Conservation (phyloP, 176 grass and related monocot species). For the Bothriochloa decipiens region DNA sequence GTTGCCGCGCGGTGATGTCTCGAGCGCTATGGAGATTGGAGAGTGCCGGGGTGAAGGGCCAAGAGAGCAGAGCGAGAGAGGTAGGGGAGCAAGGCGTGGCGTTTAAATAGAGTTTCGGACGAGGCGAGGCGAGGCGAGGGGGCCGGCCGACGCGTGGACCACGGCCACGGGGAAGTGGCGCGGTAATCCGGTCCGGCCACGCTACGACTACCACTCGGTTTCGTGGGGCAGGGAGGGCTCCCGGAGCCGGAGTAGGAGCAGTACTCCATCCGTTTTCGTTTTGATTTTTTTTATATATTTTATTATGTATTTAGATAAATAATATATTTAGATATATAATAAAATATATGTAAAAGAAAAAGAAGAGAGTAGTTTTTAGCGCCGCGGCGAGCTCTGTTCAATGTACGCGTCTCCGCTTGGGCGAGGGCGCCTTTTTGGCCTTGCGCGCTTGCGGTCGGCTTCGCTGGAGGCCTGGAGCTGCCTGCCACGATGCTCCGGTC, state of each 20-base stretch:
- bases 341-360: too few relatives aligned
- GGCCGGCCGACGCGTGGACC: not conserved
- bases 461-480: slow-evolving; percentile 11
- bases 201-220: slow-evolving; percentile 17
- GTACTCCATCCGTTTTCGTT: too few relatives aligned
- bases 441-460: not conserved
- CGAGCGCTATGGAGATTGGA: too few relatives aligned
- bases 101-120: slow-evolving; percentile 49
- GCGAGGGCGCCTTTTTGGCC: not conserved
- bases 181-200: too few relatives aligned
- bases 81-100: not conserved
- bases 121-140: not conserved
- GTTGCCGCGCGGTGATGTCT: too few relatives aligned
- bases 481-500: slow-evolving; percentile 9
- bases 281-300: too few relatives aligned
- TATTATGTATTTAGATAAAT: too few relatives aligned
- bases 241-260: not conserved
- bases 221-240: too few relatives aligned
- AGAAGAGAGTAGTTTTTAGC: too few relatives aligned
- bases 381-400: not conserved
- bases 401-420: not conserved
- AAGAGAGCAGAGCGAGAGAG: slow-evolving; percentile 7
- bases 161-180: not conserved
- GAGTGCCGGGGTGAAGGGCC: not conserved
- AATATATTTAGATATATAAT: too few relatives aligned